Base-by-base conservation (phyloP, 257 asterid genomes). In the Penstemon davidsonii region DNA sequence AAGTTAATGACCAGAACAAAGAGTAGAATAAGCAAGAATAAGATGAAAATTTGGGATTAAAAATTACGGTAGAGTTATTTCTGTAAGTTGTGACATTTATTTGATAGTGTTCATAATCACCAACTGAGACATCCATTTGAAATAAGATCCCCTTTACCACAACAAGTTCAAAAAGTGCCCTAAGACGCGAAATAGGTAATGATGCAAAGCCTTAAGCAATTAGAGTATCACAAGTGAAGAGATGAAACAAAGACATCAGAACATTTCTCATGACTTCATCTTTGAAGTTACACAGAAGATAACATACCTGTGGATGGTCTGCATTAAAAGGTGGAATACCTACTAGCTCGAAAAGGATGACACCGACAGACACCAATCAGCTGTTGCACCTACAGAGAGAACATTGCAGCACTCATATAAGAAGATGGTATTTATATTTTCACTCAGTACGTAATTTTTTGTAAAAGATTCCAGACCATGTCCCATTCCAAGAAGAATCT, bases 311-410 rank as follows among this genome's bases (percentile, higher is more conserved):
- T 60, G 96, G 98, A 72, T 80, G 71, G 63, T 87, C 96, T 33
- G 98, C 98, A 69, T 89, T 92, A 71, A 92, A 92, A 74, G 98
- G 96, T 10, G 98, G 98, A 80, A 92, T 40, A 51, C 98, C 96
- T 0, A 92, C 96, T 69, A 92, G 84, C 80, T 92, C 98, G 54
- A 80, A 92, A 64, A 92, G 88, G 79, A 92, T 86, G 59, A 92
- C 89, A 54, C 98, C 98, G 62, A 86, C 95, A 55, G 98, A 92
- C 98, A 92, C 98, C 98, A 92, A 81, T 92, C 98, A 47, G 97
- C 96, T 68, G 96, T 90, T 72, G 84, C 86, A 49, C 95, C 97
- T 90, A 68, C 38, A 78, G 60, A 67, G 67, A 64, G 58, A 68
- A 57, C 40, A 76, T 46, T 8, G 55, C 33, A 63, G 55, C 50